Percentiles rank a stretch among this genome's conserved stretches.
These are phyloP conservation scores for Gillenia trifoliata DNA, from an alignment of 306 rosid genomes.

Conservation along the genomic window DNA sequence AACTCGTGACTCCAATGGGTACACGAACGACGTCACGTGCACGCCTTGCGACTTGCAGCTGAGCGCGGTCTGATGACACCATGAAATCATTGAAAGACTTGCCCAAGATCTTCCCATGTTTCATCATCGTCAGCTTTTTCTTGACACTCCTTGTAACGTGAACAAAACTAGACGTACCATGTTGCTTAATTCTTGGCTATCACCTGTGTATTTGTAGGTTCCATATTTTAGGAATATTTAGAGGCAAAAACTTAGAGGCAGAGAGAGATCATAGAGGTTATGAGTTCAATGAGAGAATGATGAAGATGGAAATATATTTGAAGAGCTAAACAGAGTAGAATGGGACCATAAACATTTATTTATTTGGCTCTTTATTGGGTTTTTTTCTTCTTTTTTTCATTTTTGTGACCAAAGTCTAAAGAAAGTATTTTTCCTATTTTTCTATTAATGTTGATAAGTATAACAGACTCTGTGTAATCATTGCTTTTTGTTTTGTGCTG, in stretches of 20 bases:
- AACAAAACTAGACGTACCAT: slow-evolving; percentile 19
- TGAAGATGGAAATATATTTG: slow-evolving; percentile 13
- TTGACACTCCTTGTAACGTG: slow-evolving; percentile 16
- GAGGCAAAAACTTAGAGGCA: neutral
- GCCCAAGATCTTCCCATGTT: slow-evolving; percentile 27
- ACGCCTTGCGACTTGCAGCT: slow-evolving; percentile 29
- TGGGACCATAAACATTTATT: neutral
- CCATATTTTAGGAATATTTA: neutral
- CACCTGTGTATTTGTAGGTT: slow-evolving; percentile 5
- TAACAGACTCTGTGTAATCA: slow-evolving; percentile 8
- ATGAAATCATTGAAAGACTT: slow-evolving; percentile 31
- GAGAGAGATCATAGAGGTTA: neutral
- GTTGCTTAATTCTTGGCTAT: slow-evolving; percentile 20
- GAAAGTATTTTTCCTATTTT: neutral
- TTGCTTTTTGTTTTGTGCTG: slow-evolving; percentile 17
- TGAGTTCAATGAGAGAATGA: neutral
- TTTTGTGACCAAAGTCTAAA: slow-evolving; percentile 5
- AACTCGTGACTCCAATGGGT: slow-evolving; percentile 30
- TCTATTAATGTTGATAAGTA: slow-evolving; percentile 3
- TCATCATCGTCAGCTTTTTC: slow-evolving; percentile 12
- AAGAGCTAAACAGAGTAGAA: slow-evolving; percentile 3
- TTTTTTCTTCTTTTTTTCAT: neutral
- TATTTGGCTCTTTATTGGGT: neutral
- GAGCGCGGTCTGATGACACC: slow-evolving; percentile 26
- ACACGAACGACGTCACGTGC: slow-evolving; percentile 9